Evolutionary conservation across 225 moss, liverwort and hornwort genomes (phyloP).

Genomic region (Marchantia polymorpha): DNA sequence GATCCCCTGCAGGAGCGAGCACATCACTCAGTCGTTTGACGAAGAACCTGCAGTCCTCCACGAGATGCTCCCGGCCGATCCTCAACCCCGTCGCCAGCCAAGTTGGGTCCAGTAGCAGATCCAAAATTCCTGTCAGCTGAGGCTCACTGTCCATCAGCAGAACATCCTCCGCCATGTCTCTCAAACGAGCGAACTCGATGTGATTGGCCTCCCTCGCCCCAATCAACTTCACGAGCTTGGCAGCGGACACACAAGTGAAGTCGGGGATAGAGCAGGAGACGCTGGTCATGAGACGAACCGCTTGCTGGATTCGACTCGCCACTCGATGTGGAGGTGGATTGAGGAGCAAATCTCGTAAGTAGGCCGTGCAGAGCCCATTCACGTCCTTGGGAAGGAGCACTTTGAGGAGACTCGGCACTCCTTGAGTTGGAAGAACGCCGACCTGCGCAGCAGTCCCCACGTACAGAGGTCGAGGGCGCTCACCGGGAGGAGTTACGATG

Average conservation of each 20-base stretch:
- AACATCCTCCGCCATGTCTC: conserved; percentile 78
- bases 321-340: conserved; percentile 81
- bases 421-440: conserved; percentile 83
- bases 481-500: conserved; percentile 71
- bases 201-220: conserved; percentile 82
- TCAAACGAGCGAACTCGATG: conserved; percentile 67
- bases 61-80: conserved; percentile 68
- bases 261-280: conserved; percentile 66
- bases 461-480: conserved; percentile 76
- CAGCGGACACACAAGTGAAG: conserved; percentile 72
- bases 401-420: conserved; percentile 75
- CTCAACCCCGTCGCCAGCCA: conserved; percentile 92
- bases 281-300: conserved; percentile 47
- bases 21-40: conserved; percentile 51
- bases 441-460: conserved; percentile 91
- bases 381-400: conserved; percentile 60
- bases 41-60: conserved; percentile 74
- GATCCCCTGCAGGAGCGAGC: conserved; percentile 65
- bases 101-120: conserved; percentile 69
- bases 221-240: conserved; percentile 79
- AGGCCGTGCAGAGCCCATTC: conserved; percentile 65
- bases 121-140: conserved; percentile 48
- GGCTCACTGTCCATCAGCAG: conserved; percentile 59
- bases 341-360: conserved; percentile 70
- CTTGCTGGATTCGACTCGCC: conserved; percentile 61